A percentile compares a stretch with the other conserved stretches of the same genome.
phyloP scores from a whole-genome alignment of 495 filamentous ascomycete species.

The Haplographium delicatum region DNA sequence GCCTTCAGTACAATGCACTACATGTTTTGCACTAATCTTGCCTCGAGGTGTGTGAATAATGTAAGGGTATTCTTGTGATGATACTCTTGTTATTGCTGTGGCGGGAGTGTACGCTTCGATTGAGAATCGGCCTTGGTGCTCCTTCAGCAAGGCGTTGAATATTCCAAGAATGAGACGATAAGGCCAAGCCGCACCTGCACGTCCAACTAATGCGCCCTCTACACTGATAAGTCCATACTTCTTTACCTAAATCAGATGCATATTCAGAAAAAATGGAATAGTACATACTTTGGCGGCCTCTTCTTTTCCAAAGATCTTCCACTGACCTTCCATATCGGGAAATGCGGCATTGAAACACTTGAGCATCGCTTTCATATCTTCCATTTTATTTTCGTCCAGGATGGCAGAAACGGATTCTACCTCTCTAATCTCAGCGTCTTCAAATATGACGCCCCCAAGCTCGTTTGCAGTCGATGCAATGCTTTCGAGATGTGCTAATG shows the following conservation, averaged over 20 bases:
- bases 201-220: slow-evolving; percentile 39
- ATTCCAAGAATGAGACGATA: slow-evolving; percentile 69
- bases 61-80: slow-evolving; percentile 30
- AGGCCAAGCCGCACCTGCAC: slow-evolving; percentile 58
- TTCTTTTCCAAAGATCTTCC: neutral
- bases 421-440: slow-evolving; percentile 7
- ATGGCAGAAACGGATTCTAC: neutral
- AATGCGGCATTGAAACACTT: neutral
- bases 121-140: slow-evolving; percentile 41
- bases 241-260: neutral
- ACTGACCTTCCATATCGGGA: slow-evolving; percentile 3
- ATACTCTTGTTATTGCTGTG: slow-evolving; percentile 31
- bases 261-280: neutral
- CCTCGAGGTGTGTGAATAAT: slow-evolving; percentile 59
- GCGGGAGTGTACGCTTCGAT: slow-evolving; percentile 70
- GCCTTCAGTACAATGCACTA: slow-evolving; percentile 73
- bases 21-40: slow-evolving; percentile 44
- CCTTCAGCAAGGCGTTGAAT: slow-evolving; percentile 47
- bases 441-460: neutral
- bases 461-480: neutral
- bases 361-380: neutral
- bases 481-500: neutral
- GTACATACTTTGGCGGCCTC: slow-evolving; percentile 1
- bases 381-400: neutral
- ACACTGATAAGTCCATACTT: slow-evolving; percentile 5